These are phyloP conservation scores for Fraxinus sp. DNA, from an alignment of 305 asterid genomes.

Conservation along the genomic window DNA sequence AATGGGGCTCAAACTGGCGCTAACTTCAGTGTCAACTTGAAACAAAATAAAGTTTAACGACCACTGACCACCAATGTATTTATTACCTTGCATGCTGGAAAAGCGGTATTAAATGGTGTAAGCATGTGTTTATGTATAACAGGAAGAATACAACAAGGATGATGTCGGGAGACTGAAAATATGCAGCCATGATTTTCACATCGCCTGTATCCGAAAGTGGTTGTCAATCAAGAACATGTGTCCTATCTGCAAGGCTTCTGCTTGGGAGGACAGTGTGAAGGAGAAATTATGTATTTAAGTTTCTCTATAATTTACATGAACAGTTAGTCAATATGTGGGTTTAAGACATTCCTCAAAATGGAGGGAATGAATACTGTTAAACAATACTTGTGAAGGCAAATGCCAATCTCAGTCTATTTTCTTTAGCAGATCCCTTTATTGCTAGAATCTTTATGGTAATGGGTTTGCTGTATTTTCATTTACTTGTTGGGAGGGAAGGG, in stretches of 20 bases:
- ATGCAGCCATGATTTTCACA: slow-evolving; percentile 80
- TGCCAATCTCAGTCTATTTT: not conserved
- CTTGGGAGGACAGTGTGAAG: slow-evolving; percentile 43
- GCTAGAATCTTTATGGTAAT: not conserved
- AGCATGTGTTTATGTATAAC: slow-evolving; percentile 5
- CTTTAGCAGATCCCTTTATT: not conserved
- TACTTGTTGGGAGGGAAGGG: not conserved
- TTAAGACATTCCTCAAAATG: slow-evolving; percentile 31
- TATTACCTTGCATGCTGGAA: not conserved
- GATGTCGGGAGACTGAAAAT: slow-evolving; percentile 56
- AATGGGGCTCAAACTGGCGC: not conserved
- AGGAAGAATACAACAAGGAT: slow-evolving; percentile 79
- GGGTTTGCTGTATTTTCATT: not conserved
- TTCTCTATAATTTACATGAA: slow-evolving; percentile 15
- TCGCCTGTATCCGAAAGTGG: slow-evolving; percentile 71
- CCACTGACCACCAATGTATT: not conserved
- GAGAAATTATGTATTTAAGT: slow-evolving; percentile 23
- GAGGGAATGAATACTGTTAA: slow-evolving; percentile 26
- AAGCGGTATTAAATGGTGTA: not conserved
- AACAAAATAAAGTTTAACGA: not conserved
- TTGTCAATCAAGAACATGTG: slow-evolving; percentile 70
- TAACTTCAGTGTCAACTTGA: not conserved
- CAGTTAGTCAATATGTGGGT: slow-evolving; percentile 32
- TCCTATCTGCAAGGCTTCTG: slow-evolving; percentile 75
- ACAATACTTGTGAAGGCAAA: slow-evolving; percentile 22